Evolutionary conservation across 2,329 filamentous ascomycete genomes (phyloP), one percentile per base, ranked within the genome.

Genomic region (Colletotrichum cuscutae): DNA sequence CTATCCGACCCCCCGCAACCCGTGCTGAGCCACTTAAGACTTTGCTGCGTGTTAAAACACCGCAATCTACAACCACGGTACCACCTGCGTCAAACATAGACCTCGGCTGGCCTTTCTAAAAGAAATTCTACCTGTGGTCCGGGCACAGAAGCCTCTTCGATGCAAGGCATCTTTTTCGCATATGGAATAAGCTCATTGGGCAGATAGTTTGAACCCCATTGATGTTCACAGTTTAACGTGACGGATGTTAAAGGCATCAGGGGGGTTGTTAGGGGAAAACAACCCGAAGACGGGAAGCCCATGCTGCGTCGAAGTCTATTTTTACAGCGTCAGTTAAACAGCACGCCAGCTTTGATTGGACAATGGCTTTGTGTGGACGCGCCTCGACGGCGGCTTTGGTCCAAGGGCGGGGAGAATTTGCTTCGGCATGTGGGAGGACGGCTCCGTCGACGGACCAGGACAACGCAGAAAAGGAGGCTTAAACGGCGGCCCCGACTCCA

Each of bases 361-460:
- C 46, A 35, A 24, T 30, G 5, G 6, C 4, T 1, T 12, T 30
- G 5, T 12, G 13, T 24, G 46, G 56, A 65, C 30, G 60, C 53
- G 53, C 35, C 30, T 26, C 42, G 24, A 19, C 8, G 42, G 58
- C 19, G 30, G 30, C 42, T 32, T 53, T 26, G 37, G 37, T 24
- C 32, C 26, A 30, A 24, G 46, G 11, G 28, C 30, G 24, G 30
- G 59, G 46, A 56, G 46, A 26, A 11, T 53, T 46, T 22, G 42
- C 56, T n/a, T 56, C 70, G 70, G 70, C 15, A 70, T 65, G 65
- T 72, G 70, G 70, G 70, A 70, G 60, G 30, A 28, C 12, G 8
- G 15, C n/a, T 61, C 54, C 66, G 19, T 49, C 42, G 42, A 49
- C 37, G 37, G 37, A 8, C 37, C 37, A 42, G 13, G 37, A 42